These are phyloP conservation scores for Eimeria acervulina DNA, from an alignment of 169 alveolate species.

Conservation along the genomic window DNA sequence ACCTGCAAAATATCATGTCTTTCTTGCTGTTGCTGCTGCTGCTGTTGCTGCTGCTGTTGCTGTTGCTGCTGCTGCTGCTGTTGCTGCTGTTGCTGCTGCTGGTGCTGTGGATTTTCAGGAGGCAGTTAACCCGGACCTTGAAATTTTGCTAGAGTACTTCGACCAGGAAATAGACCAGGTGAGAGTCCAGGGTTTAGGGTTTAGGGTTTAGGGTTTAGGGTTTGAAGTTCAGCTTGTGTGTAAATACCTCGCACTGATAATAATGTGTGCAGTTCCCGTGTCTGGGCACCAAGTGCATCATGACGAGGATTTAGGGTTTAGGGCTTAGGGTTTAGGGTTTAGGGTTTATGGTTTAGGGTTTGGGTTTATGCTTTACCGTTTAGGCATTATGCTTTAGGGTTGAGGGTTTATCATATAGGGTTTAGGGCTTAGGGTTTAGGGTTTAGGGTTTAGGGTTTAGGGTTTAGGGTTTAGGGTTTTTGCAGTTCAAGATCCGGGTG, in stretches of 20 bases:
- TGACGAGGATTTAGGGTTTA: not conserved
- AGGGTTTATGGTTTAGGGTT: not conserved
- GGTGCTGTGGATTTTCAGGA: slow-evolving; percentile 27
- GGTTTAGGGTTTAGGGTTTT: not conserved
- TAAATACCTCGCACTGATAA: too few species aligned
- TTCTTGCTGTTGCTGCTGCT: not conserved
- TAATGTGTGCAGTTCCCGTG: too few species aligned
- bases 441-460: slow-evolving; percentile 2
- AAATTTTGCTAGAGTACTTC: slow-evolving; percentile 91
- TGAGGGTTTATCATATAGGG: not conserved
- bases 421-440: slow-evolving; percentile 24
- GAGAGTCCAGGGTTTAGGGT: not conserved
- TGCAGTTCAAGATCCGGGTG: slow-evolving; percentile 21
- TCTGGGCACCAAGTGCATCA: not conserved
- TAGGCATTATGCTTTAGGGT: not conserved
- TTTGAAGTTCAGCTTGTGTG: too few species aligned
- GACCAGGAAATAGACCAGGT: slow-evolving; percentile 94
- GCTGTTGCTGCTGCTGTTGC: slow-evolving; percentile 45
- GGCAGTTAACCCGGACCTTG: slow-evolving; percentile 89
- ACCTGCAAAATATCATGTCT: too few species aligned
- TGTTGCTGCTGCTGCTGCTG: slow-evolving; percentile 27
- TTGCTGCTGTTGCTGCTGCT: slow-evolving; percentile 64
- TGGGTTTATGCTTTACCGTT: not conserved
- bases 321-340: not conserved
- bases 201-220: not conserved